Evolutionary conservation across 2,329 filamentous ascomycete genomes (phyloP).

Genomic region (Trichoderma aggressivum): DNA sequence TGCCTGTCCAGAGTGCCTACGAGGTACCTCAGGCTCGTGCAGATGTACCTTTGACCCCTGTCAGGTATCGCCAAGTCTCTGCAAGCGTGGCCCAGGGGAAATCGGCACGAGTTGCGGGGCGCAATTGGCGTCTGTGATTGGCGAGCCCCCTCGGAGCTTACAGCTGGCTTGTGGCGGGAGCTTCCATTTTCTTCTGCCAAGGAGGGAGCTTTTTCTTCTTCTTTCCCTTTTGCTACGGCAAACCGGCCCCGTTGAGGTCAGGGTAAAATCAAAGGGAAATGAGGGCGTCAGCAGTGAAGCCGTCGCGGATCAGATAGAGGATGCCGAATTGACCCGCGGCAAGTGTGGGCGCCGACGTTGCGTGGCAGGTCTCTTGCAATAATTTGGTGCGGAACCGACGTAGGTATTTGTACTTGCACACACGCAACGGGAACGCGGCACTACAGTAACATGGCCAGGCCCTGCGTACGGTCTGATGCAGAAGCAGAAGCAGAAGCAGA

Average conservation of each 20-base stretch:
- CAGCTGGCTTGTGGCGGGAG: conserved; percentile 10
- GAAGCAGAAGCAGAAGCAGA: too few relatives aligned
- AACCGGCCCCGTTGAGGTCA: not conserved
- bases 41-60: conserved; percentile 15
- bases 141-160: conserved; percentile 9
- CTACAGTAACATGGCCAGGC: not conserved
- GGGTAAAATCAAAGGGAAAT: not conserved
- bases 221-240: not conserved
- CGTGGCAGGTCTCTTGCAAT: not conserved
- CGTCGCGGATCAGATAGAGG: not conserved
- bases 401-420: not conserved
- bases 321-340: not conserved
- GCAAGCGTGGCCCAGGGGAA: conserved; percentile 17
- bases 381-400: not conserved
- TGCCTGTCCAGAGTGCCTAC: too few relatives aligned
- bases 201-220: not conserved
- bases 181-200: conserved; percentile 12
- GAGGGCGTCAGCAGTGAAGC: not conserved
- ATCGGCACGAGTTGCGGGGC: conserved; percentile 21
- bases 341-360: not conserved
- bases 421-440: not conserved
- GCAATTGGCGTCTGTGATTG: conserved; percentile 20
- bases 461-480: not conserved
- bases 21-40: not conserved
- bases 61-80: conserved; percentile 11